These are phyloP conservation scores for Trichopus zeylanicus DNA, from an alignment of 116 monocot genomes.

Conservation along the genomic window DNA sequence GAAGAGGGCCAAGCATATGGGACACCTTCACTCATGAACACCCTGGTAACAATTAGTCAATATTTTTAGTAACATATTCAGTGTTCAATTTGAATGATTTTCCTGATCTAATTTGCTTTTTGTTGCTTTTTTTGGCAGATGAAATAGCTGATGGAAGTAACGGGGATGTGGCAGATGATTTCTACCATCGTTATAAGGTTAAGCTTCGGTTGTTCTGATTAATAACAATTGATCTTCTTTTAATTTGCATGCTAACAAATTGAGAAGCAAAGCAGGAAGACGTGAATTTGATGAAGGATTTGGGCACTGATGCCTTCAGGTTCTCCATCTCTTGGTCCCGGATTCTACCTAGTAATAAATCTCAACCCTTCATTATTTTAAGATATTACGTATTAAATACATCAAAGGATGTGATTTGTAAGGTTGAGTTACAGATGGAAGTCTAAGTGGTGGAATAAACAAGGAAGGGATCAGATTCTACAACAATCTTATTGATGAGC, in stretches of 20 bases:
- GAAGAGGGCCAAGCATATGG: neutral
- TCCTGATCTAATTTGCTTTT: no score
- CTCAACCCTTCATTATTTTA: no score
- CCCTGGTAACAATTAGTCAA: neutral
- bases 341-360: slow-evolving; percentile 16
- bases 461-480: neutral
- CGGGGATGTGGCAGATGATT: slow-evolving; percentile 17
- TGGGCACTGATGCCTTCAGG: slow-evolving; percentile 3
- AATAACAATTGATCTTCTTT: no score
- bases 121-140: slow-evolving; percentile 7
- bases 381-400: no score
- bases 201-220: no score
- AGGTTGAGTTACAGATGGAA: neutral
- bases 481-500: neutral
- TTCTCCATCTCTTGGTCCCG: neutral
- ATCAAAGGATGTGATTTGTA: no score
- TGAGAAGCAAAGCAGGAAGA: slow-evolving; percentile 12
- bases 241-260: no score
- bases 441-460: neutral
- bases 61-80: no score
- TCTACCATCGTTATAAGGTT: slow-evolving; percentile 28
- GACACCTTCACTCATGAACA: neutral
- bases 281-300: slow-evolving; percentile 14
- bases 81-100: no score
- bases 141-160: slow-evolving; percentile 22